A percentile compares a stretch with the other conserved stretches of the same genome.
These are phyloP conservation scores for Lepidium didymum DNA, from an alignment of 345 rosid genomes.

Conservation along the genomic window DNA sequence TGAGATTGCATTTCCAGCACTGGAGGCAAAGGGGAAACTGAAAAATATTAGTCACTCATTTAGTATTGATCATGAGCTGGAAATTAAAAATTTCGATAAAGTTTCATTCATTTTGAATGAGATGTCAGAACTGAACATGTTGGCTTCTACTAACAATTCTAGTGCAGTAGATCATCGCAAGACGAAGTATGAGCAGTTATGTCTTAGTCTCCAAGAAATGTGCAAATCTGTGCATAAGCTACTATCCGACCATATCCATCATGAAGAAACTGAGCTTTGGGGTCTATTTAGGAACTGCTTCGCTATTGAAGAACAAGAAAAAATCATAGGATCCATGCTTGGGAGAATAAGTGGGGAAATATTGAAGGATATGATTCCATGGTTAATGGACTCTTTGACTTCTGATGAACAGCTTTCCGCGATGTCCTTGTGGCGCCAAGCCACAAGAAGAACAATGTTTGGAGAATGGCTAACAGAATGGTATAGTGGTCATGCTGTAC, in stretches of 20 bases:
- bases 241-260: conserved; percentile 56
- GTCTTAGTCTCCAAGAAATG: conserved; percentile 49
- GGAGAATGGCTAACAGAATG: conserved; percentile 79
- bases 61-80: conserved; percentile 61
- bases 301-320: conserved; percentile 68
- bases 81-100: conserved; percentile 39
- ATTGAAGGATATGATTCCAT: conserved; percentile 68
- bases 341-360: conserved; percentile 69
- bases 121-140: conserved; percentile 37
- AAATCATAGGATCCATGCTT: conserved; percentile 58
- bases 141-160: conserved; percentile 23
- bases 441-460: conserved; percentile 77
- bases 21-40: conserved; percentile 61
- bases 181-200: conserved; percentile 37
- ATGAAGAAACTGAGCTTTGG: conserved; percentile 82
- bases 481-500: conserved; percentile 49
- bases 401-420: conserved; percentile 48
- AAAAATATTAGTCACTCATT: conserved; percentile 59
- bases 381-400: conserved; percentile 58
- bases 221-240: conserved; percentile 60
- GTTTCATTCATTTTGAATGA: conserved; percentile 57
- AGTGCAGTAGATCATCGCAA: conserved; percentile 11
- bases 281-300: conserved; percentile 57
- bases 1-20: conserved; percentile 80
- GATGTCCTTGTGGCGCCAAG: conserved; percentile 58